phyloP scores from a whole-genome alignment of 495 filamentous ascomycete genomes.

The Trichoderma reesei region DNA sequence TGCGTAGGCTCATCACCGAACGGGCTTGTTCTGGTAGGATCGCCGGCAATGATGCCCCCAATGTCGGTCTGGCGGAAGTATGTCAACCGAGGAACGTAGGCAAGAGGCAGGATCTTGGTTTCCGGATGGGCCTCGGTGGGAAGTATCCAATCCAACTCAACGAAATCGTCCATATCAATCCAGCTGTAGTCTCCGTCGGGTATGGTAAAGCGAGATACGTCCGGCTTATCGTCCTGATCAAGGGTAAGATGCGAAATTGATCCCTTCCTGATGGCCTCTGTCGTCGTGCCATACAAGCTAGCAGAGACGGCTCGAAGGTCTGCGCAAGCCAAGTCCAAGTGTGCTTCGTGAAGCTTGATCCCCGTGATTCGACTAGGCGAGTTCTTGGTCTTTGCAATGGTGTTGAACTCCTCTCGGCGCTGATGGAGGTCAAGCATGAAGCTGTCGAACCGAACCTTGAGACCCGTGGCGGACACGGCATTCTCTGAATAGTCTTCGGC shows the following conservation, averaged over 20 bases:
- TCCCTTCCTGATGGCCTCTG: conserved; percentile 61
- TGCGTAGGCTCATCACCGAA: conserved; percentile 92
- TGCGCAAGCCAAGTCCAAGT: conserved; percentile 83
- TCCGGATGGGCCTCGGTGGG: conserved; percentile 85
- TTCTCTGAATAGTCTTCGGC: conserved; percentile 74
- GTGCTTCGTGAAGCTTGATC: conserved; percentile 90
- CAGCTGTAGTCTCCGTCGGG: conserved; percentile 88
- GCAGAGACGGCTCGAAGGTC: conserved; percentile 93
- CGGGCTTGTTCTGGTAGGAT: conserved; percentile 63
- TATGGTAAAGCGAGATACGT: conserved; percentile 86
- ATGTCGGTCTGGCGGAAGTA: conserved; percentile 98
- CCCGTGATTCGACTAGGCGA: conserved; percentile 63
- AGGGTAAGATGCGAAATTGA: conserved; percentile 38
- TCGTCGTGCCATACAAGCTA: conserved; percentile 67
- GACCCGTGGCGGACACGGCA: conserved; percentile 78
- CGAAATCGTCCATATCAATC: conserved; percentile 99
- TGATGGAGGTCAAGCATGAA: conserved; percentile 96
- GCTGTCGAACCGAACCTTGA: conserved; percentile 89
- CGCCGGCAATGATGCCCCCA: conserved; percentile 52
- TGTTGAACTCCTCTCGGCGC: conserved; percentile 81
- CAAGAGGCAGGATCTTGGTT: conserved; percentile 85
- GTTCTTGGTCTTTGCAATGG: conserved; percentile 59
- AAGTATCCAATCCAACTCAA: conserved; percentile 92
- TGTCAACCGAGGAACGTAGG: conserved; percentile 85
- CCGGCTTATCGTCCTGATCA: conserved; percentile 41